Base-by-base conservation (phyloP, 2,329 filamentous ascomycete species). In the Botryosphaeria dothidea region DNA sequence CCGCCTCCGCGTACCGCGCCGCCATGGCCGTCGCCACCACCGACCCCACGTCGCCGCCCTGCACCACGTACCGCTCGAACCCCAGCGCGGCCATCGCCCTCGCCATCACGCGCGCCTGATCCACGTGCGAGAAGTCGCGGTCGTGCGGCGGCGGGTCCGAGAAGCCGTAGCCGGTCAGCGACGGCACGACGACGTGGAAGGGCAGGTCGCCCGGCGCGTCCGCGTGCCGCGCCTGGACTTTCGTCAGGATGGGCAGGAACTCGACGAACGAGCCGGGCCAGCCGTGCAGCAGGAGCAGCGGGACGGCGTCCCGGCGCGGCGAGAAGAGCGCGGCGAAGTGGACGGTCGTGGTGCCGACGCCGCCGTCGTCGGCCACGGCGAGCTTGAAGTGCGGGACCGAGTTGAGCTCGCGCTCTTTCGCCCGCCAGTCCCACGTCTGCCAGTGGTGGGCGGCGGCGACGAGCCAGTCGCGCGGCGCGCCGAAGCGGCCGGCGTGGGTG, bases 261-360 rank as follows among this genome's bases (percentile, higher is more conserved):
- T 88, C 87, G 3, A 85, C 71, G 66, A 88, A 85, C 6, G 78
- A 80, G 8, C 75, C 75, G 0, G 85, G 85, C 84, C 85, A 88
- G 36, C 85, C 85, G 68, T 88, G 85, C 64, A 85, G 71, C 54
- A 86, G 78, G 2, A 83, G 66, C 15, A 87, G 70, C 0, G 86
- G 85, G 4, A 83, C 75, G 0, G 85, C 86, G 67, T 84, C 80
- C 3, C 75, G 68, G 31, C 81, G 83, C 62, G 80, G 70, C 0
- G 85, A 87, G 64, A 88, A 88, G 0, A 88, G 73, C 0, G 78
- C 85, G 1, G 82, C 70, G 68, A 88, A 88, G 68, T 88, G 85
- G 41, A 88, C 72, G 13, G 79, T 73, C 43, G 82, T 73, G 0
- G 68, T 72, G 11, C 73, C 72, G 5, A 5, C 31, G n/a, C 72